Evolutionary conservation across 208 protist genomes (phyloP).

Genomic region (Phytomonas francai): DNA sequence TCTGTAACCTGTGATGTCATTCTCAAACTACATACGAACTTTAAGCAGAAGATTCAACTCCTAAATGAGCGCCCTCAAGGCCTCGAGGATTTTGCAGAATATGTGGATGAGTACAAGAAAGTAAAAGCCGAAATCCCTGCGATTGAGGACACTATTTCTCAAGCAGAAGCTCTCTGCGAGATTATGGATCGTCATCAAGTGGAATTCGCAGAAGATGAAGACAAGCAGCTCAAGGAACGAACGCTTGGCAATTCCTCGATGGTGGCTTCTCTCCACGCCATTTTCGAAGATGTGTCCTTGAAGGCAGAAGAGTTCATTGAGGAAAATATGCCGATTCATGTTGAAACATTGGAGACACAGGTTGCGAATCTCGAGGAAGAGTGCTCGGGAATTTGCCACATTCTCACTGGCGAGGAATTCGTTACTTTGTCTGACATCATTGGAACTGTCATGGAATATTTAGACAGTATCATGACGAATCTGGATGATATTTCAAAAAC

Average conservation of each 20-base stretch:
- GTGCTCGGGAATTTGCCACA: slow-evolving; percentile 70
- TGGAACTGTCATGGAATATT: slow-evolving; percentile 79
- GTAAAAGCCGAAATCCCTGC: slow-evolving; percentile 37
- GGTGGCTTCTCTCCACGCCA: slow-evolving; percentile 56
- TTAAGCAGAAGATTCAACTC: slow-evolving; percentile 80
- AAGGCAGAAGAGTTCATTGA: slow-evolving; percentile 87
- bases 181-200: slow-evolving; percentile 88
- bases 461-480: slow-evolving; percentile 71
- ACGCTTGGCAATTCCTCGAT: slow-evolving; percentile 66
- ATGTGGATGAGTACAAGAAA: slow-evolving; percentile 78
- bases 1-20: slow-evolving; percentile 51
- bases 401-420: slow-evolving; percentile 86
- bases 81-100: slow-evolving; percentile 80
- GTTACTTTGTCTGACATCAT: slow-evolving; percentile 67
- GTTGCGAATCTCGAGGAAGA: slow-evolving; percentile 84
- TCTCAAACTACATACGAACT: slow-evolving; percentile 69
- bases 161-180: slow-evolving; percentile 84
- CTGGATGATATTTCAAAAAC: slow-evolving; percentile 62
- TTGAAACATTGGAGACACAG: slow-evolving; percentile 56
- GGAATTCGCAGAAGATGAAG: slow-evolving; percentile 83
- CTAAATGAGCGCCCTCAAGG: slow-evolving; percentile 68
- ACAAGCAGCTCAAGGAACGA: slow-evolving; percentile 83
- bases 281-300: slow-evolving; percentile 78
- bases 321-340: slow-evolving; percentile 67
- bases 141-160: slow-evolving; percentile 56